These are phyloP conservation scores for Pichia scutulata DNA, from an alignment of 805 yeast species.

Conservation along the genomic window DNA sequence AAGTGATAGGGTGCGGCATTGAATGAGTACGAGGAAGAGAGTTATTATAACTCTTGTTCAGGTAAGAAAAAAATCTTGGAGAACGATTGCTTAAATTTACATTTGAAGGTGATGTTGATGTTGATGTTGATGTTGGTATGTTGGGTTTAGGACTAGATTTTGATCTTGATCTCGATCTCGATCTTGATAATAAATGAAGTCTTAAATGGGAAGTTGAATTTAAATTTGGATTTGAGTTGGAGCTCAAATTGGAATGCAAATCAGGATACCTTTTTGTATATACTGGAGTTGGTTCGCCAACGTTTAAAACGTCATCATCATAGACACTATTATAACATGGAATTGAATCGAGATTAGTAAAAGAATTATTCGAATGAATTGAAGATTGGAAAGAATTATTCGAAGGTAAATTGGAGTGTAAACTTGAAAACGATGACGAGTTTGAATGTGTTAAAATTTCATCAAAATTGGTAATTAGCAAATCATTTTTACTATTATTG, in stretches of 20 bases:
- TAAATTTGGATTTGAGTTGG: neutral
- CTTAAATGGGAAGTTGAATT: neutral
- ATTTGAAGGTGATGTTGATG: neutral
- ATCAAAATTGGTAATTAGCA: neutral
- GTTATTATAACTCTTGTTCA: neutral
- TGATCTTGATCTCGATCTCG: neutral
- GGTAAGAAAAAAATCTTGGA: neutral
- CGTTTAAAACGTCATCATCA: conserved; percentile 21
- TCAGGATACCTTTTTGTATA: too few relatives aligned
- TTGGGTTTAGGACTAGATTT: neutral
- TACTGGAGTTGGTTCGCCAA: conserved; percentile 23
- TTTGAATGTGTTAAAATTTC: neutral
- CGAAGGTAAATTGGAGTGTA: neutral
- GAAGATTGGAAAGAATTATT: neutral
- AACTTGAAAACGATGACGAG: neutral
- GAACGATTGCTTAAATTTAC: neutral
- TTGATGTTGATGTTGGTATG: neutral
- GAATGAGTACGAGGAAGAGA: neutral
- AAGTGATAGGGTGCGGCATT: neutral
- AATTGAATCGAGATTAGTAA: conserved; percentile 9
- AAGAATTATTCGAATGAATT: neutral
- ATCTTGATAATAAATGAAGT: neutral
- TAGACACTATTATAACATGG: conserved; percentile 23
- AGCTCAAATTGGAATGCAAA: too few relatives aligned
- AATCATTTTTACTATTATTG: neutral